Percentiles rank a stretch among this genome's conserved stretches.
These are phyloP conservation scores for Halophytophthora batemanensis DNA, from an alignment of 352 stramenopile genomes.

Conservation along the genomic window DNA sequence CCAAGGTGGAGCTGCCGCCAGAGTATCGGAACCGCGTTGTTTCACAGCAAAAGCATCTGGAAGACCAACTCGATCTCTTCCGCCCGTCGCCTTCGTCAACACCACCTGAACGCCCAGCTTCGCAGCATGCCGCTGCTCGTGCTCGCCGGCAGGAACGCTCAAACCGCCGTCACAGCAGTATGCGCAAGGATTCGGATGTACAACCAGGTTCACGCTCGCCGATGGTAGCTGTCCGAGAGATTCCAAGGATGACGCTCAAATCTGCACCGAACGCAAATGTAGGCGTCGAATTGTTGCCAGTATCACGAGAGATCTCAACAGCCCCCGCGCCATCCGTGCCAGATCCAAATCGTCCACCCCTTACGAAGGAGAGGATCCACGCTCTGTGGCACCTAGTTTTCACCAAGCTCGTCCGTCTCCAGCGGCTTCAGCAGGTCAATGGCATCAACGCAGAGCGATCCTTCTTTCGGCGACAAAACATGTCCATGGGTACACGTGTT, in stretches of 20 bases:
- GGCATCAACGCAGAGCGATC: constrained; percentile 45
- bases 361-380: constrained; percentile 38
- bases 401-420: constrained; percentile 47
- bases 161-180: constrained; percentile 21
- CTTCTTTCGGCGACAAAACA: constrained; percentile 55
- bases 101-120: constrained; percentile 3
- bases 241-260: background rate
- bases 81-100: constrained; percentile 14
- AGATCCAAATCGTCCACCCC: constrained; percentile 9
- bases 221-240: background rate
- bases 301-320: too few relatives aligned
- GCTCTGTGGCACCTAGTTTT: constrained; percentile 50
- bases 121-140: constrained; percentile 22
- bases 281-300: too few relatives aligned
- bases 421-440: constrained; percentile 51
- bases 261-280: background rate
- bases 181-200: constrained; percentile 21
- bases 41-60: constrained; percentile 25
- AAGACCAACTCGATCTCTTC: constrained; percentile 27
- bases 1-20: constrained; percentile 11
- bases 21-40: constrained; percentile 25
- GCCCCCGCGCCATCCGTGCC: background rate
- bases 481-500: constrained; percentile 62
- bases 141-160: constrained; percentile 28
- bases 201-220: constrained; percentile 3